Evolutionary conservation across 2,329 filamentous ascomycete species (phyloP).

Genomic region (Fusarium duplospermum): DNA sequence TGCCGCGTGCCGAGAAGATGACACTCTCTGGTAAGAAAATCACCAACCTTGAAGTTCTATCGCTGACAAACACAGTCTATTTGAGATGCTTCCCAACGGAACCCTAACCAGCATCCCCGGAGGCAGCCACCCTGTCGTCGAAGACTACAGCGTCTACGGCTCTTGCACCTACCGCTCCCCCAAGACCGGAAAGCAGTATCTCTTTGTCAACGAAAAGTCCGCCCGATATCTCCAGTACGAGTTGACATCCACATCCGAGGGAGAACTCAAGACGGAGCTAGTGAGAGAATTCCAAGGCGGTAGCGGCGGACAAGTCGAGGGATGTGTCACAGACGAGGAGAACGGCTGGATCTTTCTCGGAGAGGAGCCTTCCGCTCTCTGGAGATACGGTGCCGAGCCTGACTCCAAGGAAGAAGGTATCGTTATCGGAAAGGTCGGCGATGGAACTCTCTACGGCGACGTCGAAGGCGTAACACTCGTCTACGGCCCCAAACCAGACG

Average conservation of each 20-base stretch:
- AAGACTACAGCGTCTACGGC: slow-evolving; percentile 62
- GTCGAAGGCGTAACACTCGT: slow-evolving; percentile 66
- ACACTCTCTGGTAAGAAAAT: slow-evolving; percentile 61
- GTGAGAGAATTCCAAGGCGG: slow-evolving; percentile 64
- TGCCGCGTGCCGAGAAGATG: slow-evolving; percentile 62
- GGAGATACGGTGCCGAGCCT: slow-evolving; percentile 65
- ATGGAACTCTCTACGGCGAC: slow-evolving; percentile 61
- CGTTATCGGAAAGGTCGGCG: slow-evolving; percentile 56
- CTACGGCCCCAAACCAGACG: slow-evolving; percentile 54
- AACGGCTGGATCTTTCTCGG: slow-evolving; percentile 63
- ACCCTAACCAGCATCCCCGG: slow-evolving; percentile 56
- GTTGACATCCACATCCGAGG: slow-evolving; percentile 54
- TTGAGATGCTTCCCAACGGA: slow-evolving; percentile 61
- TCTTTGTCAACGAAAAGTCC: slow-evolving; percentile 66
- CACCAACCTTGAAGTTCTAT: rapidly evolving
- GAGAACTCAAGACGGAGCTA: slow-evolving; percentile 57
- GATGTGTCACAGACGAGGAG: slow-evolving; percentile 63
- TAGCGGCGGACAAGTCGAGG: slow-evolving; percentile 64
- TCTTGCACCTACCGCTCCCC: slow-evolving; percentile 63
- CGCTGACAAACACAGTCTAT: slow-evolving; percentile 52
- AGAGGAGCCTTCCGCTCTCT: slow-evolving; percentile 63
- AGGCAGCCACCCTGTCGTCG: slow-evolving; percentile 58
- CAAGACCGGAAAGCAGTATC: slow-evolving; percentile 60
- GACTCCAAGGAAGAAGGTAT: slow-evolving; percentile 50
- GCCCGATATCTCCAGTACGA: slow-evolving; percentile 66